Conservation (phyloP, 108 stramenopile genomes). For the Cyclostephanos tholiformis region DNA sequence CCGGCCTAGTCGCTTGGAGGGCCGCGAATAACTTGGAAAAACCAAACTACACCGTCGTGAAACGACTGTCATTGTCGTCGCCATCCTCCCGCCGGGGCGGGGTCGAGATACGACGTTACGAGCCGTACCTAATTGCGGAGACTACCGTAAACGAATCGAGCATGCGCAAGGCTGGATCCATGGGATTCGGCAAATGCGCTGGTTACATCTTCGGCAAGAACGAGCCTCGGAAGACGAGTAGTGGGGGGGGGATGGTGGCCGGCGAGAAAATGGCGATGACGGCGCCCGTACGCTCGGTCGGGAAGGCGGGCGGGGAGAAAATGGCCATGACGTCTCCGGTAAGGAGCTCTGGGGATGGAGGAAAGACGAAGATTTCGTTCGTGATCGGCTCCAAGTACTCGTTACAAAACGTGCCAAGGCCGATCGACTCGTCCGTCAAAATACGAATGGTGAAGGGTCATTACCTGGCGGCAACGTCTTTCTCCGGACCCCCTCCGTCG, state of each 20-base stretch:
- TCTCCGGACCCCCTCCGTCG: constrained; percentile 63
- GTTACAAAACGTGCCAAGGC: constrained; percentile 59
- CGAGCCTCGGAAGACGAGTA: constrained; percentile 19
- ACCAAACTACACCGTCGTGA: constrained; percentile 56
- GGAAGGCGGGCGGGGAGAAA: constrained; percentile 42
- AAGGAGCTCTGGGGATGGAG: constrained; percentile 33
- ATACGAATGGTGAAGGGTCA: constrained; percentile 52
- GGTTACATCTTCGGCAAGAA: constrained; percentile 75
- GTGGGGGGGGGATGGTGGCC: background rate
- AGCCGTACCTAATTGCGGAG: constrained; percentile 68
- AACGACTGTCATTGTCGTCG: constrained; percentile 27
- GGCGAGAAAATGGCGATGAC: constrained; percentile 65
- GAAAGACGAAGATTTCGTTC: constrained; percentile 60
- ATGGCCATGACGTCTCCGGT: constrained; percentile 76
- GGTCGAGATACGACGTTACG: constrained; percentile 65
- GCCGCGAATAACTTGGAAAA: constrained; percentile 56
- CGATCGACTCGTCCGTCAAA: constrained; percentile 50
- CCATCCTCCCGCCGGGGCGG: constrained; percentile 23
- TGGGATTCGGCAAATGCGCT: constrained; percentile 60
- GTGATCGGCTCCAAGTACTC: constrained; percentile 68
- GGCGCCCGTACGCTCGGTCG: constrained; percentile 52
- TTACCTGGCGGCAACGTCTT: constrained; percentile 56
- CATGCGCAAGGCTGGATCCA: constrained; percentile 43
- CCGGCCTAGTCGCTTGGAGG: constrained; percentile 55
- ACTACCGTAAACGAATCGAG: constrained; percentile 54